These are phyloP conservation scores for Lodderomyces theae DNA, from an alignment of 1,139 yeast species.

Conservation along the genomic window DNA sequence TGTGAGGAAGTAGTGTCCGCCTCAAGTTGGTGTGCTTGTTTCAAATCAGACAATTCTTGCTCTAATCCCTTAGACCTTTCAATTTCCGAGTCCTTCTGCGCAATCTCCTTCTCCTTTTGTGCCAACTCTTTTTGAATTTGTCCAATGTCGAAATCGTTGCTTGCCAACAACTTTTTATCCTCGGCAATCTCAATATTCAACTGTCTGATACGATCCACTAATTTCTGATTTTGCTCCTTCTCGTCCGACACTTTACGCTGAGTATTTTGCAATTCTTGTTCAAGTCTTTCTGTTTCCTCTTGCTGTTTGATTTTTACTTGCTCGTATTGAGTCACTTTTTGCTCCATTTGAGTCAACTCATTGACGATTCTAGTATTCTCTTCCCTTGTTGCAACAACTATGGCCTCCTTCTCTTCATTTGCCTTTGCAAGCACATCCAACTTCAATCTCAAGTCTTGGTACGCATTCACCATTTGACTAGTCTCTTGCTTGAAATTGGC, in stretches of 20 bases:
- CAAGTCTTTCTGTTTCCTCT: constrained; percentile 2
- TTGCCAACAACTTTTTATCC: neutral
- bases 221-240: neutral
- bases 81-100: too few species aligned
- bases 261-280: constrained; percentile 1
- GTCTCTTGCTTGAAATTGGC: constrained; percentile 9
- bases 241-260: neutral
- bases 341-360: constrained; percentile 1
- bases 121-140: neutral
- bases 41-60: neutral
- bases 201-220: neutral
- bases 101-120: neutral
- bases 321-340: neutral
- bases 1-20: neutral
- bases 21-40: neutral
- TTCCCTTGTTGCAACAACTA: neutral
- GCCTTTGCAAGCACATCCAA: constrained; percentile 5
- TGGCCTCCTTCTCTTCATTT: constrained; percentile 1
- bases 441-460: constrained; percentile 5
- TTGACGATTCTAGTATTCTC: constrained; percentile 1
- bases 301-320: neutral
- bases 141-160: neutral
- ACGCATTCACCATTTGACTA: constrained; percentile 2
- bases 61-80: neutral
- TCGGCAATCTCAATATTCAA: neutral